These are phyloP conservation scores for Phialophora macrospora DNA, from an alignment of 2,329 filamentous ascomycete species.

Conservation along the genomic window DNA sequence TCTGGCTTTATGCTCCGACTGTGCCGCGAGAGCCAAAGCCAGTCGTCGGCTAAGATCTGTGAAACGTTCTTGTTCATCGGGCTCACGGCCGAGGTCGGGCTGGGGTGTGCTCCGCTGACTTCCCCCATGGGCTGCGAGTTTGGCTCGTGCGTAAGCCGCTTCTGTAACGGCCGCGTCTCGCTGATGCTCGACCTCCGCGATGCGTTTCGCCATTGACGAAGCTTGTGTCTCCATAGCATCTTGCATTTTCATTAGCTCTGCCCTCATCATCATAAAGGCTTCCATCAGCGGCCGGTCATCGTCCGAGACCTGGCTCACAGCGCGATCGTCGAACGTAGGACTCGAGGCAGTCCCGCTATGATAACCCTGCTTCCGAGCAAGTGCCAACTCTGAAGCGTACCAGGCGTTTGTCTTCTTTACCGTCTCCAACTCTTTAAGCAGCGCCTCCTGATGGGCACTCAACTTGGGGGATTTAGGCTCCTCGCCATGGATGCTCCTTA, in stretches of 20 bases:
- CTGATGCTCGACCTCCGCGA: constrained; percentile 93
- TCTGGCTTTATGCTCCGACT: constrained; percentile 79
- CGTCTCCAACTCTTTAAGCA: constrained; percentile 85
- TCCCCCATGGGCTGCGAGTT: constrained; percentile 77
- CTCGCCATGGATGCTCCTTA: constrained; percentile 46
- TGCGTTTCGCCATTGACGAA: constrained; percentile 79
- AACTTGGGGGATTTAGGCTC: constrained; percentile 53
- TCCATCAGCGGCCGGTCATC: constrained; percentile 92
- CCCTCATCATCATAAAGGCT: constrained; percentile 86
- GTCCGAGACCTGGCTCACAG: constrained; percentile 80
- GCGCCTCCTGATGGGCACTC: constrained; percentile 60
- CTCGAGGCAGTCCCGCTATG: constrained; percentile 71
- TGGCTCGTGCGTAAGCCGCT: constrained; percentile 92
- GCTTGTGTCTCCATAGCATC: constrained; percentile 87
- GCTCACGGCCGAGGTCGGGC: constrained; percentile 61
- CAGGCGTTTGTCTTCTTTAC: constrained; percentile 88
- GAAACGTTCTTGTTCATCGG: constrained; percentile 68
- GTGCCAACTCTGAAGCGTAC: constrained; percentile 92
- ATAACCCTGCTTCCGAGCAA: constrained; percentile 90
- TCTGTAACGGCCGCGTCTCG: constrained; percentile 92
- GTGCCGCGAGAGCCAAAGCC: constrained; percentile 76
- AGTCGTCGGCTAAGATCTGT: constrained; percentile 81
- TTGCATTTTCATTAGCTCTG: constrained; percentile 88
- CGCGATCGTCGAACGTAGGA: constrained; percentile 75
- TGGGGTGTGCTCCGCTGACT: constrained; percentile 58